Percentiles rank a stretch among this genome's conserved stretches.
These are phyloP conservation scores for Abrus pulchellus DNA, from an alignment of 306 rosid species.

Conservation along the genomic window DNA sequence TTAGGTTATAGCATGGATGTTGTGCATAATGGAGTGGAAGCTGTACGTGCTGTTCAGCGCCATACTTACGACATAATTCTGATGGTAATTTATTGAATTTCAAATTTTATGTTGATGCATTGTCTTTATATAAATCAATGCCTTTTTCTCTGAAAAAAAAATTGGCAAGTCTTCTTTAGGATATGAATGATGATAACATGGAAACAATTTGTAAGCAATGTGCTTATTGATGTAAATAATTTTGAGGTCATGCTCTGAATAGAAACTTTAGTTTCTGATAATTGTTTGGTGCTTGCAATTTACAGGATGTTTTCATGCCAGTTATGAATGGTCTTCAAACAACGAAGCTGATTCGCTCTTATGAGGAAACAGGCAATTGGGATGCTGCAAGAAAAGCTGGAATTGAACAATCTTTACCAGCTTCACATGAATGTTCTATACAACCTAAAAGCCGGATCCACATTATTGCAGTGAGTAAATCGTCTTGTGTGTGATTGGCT, in stretches of 20 bases:
- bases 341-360: slow-evolving; percentile 86
- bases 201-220: slow-evolving; percentile 10
- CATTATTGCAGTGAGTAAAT: slow-evolving; percentile 77
- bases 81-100: slow-evolving; percentile 69
- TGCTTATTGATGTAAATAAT: not conserved
- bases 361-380: slow-evolving; percentile 91
- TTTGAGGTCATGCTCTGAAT: not conserved
- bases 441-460: slow-evolving; percentile 62
- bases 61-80: slow-evolving; percentile 73
- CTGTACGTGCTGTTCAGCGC: slow-evolving; percentile 73
- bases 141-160: not conserved
- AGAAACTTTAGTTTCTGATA: slow-evolving; percentile 5
- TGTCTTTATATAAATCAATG: slow-evolving; percentile 3
- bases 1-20: slow-evolving; percentile 86
- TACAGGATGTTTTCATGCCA: slow-evolving; percentile 96
- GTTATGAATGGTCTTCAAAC: slow-evolving; percentile 94
- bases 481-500: not conserved
- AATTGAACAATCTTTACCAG: slow-evolving; percentile 52
- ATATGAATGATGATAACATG: slow-evolving; percentile 10
- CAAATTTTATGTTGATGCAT: not conserved
- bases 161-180: slow-evolving; percentile 16
- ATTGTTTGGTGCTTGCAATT: not conserved
- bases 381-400: slow-evolving; percentile 81
- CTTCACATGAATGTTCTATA: slow-evolving; percentile 43
- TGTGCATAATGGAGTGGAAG: slow-evolving; percentile 89